Conservation (phyloP, 768 basidiomycete genomes). For the Pulveroboletus sp. region DNA sequence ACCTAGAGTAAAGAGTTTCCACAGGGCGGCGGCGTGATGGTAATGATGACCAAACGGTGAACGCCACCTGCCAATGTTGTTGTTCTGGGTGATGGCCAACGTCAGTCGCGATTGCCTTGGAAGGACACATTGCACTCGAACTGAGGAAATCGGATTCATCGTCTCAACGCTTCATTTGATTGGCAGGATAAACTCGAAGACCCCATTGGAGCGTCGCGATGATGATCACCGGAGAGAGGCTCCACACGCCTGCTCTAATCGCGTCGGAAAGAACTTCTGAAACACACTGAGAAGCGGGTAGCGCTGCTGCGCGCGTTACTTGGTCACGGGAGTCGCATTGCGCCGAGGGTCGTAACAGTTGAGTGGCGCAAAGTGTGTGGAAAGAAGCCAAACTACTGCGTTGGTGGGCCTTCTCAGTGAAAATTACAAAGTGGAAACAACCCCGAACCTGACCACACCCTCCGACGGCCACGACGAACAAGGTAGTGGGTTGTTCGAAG, state of each 20-base stretch:
- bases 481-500: background rate
- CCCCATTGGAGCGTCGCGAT: conserved; percentile 4
- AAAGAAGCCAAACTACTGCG: background rate
- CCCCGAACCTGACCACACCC: conserved; percentile 3
- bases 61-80: background rate
- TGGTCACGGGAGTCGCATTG: background rate
- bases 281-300: background rate
- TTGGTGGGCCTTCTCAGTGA: conserved; percentile 6
- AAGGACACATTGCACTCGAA: background rate
- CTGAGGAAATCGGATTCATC: background rate
- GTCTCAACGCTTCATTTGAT: background rate
- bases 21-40: background rate
- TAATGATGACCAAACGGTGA: too few species aligned
- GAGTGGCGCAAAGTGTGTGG: conserved; percentile 7
- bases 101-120: background rate
- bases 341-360: background rate
- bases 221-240: conserved; percentile 1
- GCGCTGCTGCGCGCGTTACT: background rate
- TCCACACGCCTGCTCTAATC: background rate
- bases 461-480: conserved; percentile 9
- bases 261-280: background rate
- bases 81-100: background rate
- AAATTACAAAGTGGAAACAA: conserved; percentile 7
- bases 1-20: background rate
- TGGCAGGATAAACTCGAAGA: conserved; percentile 4